Conservation (phyloP, 1,284 basidiomycete species). For the Malassezia arunalokei region DNA sequence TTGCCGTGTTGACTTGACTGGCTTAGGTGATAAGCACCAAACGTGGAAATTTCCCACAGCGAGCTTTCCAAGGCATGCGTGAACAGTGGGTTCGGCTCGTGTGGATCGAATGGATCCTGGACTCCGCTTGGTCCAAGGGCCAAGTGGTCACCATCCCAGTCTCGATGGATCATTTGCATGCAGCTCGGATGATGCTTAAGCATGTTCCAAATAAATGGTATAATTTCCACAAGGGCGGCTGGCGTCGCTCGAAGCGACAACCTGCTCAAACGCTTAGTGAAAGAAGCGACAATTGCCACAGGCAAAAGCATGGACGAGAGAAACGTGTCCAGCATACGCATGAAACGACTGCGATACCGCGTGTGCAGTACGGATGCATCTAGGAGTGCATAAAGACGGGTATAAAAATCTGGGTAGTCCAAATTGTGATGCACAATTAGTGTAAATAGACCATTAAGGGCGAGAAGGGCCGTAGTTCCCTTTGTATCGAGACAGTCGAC, state of each 20-base stretch:
- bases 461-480: slow-evolving; percentile 74
- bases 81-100: slow-evolving; percentile 62
- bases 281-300: slow-evolving; percentile 75
- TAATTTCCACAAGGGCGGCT: slow-evolving; percentile 73
- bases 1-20: slow-evolving; percentile 8
- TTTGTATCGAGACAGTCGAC: slow-evolving; percentile 60
- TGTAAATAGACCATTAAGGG: slow-evolving; percentile 79
- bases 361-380: slow-evolving; percentile 66
- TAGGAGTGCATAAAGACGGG: slow-evolving; percentile 77
- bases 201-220: slow-evolving; percentile 89
- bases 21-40: slow-evolving; percentile 48
- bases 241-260: slow-evolving; percentile 75
- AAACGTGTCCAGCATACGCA: slow-evolving; percentile 81
- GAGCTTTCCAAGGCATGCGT: slow-evolving; percentile 74
- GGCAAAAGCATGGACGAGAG: slow-evolving; percentile 83
- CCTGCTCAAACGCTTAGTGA: slow-evolving; percentile 78
- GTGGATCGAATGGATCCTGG: slow-evolving; percentile 51
- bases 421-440: slow-evolving; percentile 88
- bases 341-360: slow-evolving; percentile 84
- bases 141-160: slow-evolving; percentile 33
- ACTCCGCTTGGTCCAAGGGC: slow-evolving; percentile 30
- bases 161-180: slow-evolving; percentile 77
- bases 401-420: slow-evolving; percentile 92
- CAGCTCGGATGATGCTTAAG: slow-evolving; percentile 81
- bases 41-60: slow-evolving; percentile 77